These are phyloP conservation scores for Escallonia herrerae DNA, from an alignment of 129 eudicot species.

Conservation along the genomic window DNA sequence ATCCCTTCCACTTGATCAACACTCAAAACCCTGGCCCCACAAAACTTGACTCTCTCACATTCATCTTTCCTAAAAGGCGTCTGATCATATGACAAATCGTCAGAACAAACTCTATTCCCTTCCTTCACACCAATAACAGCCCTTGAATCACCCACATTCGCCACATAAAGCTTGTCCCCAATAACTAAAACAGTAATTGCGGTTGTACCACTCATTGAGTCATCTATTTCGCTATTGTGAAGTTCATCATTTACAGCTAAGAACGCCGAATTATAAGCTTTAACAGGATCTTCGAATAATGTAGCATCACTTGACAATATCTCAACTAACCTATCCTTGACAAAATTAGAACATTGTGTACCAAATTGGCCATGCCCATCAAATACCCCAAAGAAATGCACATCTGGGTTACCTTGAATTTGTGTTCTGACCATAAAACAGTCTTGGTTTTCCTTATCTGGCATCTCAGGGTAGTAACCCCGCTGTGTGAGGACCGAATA, in stretches of 20 bases:
- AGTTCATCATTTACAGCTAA: slow-evolving; percentile 58
- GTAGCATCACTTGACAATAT: slow-evolving; percentile 39
- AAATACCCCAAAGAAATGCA: slow-evolving; percentile 91
- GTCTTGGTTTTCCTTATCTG: slow-evolving; percentile 90
- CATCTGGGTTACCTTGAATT: slow-evolving; percentile 73
- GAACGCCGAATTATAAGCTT: slow-evolving; percentile 62
- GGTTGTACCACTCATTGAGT: slow-evolving; percentile 96
- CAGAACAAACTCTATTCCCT: slow-evolving; percentile 47
- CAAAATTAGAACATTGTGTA: slow-evolving; percentile 65
- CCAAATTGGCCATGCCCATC: slow-evolving; percentile 92
- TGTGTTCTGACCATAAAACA: slow-evolving; percentile 54
- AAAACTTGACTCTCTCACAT: slow-evolving; percentile 73
- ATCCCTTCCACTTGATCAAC: slow-evolving; percentile 98
- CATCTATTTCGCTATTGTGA: slow-evolving; percentile 68
- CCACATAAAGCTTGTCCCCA: slow-evolving; percentile 75
- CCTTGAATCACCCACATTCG: slow-evolving; percentile 96
- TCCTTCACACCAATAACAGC: slow-evolving; percentile 71
- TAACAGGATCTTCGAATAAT: slow-evolving; percentile 68
- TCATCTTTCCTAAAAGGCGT: slow-evolving; percentile 91
- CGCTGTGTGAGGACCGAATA: slow-evolving; percentile 64
- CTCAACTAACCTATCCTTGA: slow-evolving; percentile 62
- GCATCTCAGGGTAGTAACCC: slow-evolving; percentile 82
- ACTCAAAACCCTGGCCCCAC: slow-evolving; percentile 94
- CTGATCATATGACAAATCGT: slow-evolving; percentile 79
- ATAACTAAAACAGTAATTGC: slow-evolving; percentile 83